These are phyloP conservation scores for Fusarium mangiferae DNA, from an alignment of 2,329 filamentous ascomycete species.

Conservation along the genomic window DNA sequence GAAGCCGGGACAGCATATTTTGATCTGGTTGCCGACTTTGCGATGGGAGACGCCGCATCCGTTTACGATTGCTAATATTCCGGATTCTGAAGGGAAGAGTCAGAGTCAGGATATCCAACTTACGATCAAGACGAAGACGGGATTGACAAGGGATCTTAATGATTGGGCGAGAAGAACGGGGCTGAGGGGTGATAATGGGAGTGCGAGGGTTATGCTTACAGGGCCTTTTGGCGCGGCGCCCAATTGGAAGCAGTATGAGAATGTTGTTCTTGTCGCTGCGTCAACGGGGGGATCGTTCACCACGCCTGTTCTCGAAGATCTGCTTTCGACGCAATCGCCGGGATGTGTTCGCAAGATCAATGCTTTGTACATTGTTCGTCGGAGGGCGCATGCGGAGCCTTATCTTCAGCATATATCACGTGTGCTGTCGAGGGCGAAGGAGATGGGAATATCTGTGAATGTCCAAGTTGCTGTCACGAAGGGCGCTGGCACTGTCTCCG, in stretches of 20 bases:
- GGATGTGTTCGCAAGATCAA: conserved; percentile 38
- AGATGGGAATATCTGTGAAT: conserved; percentile 36
- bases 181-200: conserved; percentile 16
- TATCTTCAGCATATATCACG: conserved; percentile 32
- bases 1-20: conserved; percentile 42
- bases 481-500: not conserved
- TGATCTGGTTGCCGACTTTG: conserved; percentile 42
- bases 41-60: conserved; percentile 41
- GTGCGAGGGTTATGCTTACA: conserved; percentile 33
- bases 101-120: conserved; percentile 36
- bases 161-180: conserved; percentile 36
- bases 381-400: conserved; percentile 29
- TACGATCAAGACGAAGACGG: conserved; percentile 39
- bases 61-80: conserved; percentile 38
- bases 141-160: conserved; percentile 37
- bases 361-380: conserved; percentile 36
- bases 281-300: conserved; percentile 41
- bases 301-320: conserved; percentile 37
- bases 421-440: conserved; percentile 32
- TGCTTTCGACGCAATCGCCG: conserved; percentile 30
- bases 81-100: not conserved
- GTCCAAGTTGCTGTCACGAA: conserved; percentile 39
- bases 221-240: conserved; percentile 36
- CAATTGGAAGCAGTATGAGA: conserved; percentile 43
- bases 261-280: conserved; percentile 32